Percentiles rank a stretch among this genome's conserved stretches.
These are phyloP conservation scores for Candida schatavii DNA, from an alignment of 805 yeast species.

Conservation along the genomic window DNA sequence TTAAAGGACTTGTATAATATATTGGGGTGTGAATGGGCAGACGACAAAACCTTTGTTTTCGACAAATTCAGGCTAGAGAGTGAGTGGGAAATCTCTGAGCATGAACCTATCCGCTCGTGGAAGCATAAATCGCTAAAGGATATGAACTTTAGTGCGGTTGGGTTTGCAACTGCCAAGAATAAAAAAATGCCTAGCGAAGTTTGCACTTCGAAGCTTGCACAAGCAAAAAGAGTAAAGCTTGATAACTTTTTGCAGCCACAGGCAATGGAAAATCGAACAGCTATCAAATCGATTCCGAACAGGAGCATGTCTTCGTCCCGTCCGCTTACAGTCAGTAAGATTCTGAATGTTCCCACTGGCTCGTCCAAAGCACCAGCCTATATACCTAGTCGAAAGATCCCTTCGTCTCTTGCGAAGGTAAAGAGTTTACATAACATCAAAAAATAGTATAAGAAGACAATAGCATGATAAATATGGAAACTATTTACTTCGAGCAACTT, in stretches of 20 bases:
- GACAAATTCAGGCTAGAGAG: neutral
- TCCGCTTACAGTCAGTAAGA: no score
- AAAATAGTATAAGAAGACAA: no score
- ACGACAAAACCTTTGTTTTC: neutral
- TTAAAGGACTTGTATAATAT: conserved; percentile 3
- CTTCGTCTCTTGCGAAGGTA: conserved; percentile 9
- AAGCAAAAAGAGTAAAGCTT: no score
- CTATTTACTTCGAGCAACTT: no score
- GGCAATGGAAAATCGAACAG: no score
- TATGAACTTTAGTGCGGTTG: neutral
- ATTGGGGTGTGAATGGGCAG: neutral
- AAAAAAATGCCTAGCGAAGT: no score
- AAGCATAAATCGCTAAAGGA: neutral
- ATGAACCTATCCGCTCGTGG: neutral
- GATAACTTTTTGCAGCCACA: no score
- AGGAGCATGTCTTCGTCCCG: no score
- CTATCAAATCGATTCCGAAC: no score
- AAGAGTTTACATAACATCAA: conserved; percentile 3
- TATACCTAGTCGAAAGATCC: conserved; percentile 24
- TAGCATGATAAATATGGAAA: no score
- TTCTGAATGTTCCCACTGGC: no score
- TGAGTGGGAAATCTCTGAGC: neutral
- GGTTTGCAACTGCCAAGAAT: neutral
- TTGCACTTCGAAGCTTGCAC: no score
- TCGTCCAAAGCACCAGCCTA: conserved; percentile 31